phyloP scores from a whole-genome alignment of 352 stramenopile species.

The Elongisporangium prolatum region DNA sequence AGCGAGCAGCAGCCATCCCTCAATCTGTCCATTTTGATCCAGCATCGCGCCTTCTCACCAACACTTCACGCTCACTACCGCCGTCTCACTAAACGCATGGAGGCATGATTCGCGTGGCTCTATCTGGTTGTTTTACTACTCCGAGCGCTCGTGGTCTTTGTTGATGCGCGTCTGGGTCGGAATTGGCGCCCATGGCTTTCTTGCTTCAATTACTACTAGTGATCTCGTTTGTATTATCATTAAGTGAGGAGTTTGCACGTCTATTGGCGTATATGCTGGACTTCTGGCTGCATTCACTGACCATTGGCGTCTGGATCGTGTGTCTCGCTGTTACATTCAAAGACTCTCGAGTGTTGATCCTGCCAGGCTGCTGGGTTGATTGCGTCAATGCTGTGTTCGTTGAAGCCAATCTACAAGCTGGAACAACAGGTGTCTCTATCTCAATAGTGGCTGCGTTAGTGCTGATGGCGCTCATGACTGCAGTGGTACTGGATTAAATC shows the following conservation, averaged over 20 bases:
- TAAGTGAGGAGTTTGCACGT: conserved; percentile 2
- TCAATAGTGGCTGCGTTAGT: neutral
- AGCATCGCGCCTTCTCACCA: no score
- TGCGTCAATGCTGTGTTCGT: conserved; percentile 5
- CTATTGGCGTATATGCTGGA: conserved; percentile 4
- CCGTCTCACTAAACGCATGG: no score
- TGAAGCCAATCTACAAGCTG: conserved; percentile 1
- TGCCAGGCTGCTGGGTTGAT: conserved; percentile 5
- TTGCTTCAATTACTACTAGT: no score
- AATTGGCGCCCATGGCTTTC: no score
- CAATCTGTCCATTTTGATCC: neutral
- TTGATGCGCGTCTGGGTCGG: no score
- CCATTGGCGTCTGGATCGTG: neutral
- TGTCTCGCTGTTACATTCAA: neutral
- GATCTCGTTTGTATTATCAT: neutral
- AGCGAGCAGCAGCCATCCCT: no score
- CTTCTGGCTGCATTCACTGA: conserved; percentile 3
- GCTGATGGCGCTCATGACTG: neutral
- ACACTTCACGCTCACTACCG: no score
- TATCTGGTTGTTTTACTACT: neutral
- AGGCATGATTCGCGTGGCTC: no score
- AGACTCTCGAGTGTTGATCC: conserved; percentile 1
- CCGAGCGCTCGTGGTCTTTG: no score
- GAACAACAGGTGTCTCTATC: no score
- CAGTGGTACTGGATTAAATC: neutral